Base-by-base conservation (phyloP, 352 stramenopile species). In the Globisporangium rhizosaccharum region DNA sequence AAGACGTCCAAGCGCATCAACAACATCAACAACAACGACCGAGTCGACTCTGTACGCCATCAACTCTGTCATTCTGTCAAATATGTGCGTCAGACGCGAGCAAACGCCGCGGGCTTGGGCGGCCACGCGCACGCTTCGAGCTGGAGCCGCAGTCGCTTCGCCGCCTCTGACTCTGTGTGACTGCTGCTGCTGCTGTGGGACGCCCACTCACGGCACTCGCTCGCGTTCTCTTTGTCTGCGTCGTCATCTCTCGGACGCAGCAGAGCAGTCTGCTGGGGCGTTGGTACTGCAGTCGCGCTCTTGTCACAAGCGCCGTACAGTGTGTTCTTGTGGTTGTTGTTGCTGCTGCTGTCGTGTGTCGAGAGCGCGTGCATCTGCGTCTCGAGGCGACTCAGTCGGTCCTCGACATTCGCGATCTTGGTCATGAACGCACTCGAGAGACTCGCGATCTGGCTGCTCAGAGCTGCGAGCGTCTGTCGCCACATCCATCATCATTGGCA, bases 381-480 rank as follows among this genome's bases (percentile, higher is more conserved):
- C 47, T 83, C 73, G 5, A 83, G 41, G 3, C 59, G 61, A 36
- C 39, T 65, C 28, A 80, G 48, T 3, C 73, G 66, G 6, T 15
- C 63, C 42, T 83, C 73, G 25, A 83, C 69, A 15, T 53, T 65
- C 39, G 66, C 68, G 10, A 82, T 73, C 50, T 76, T 79, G 39
- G 55, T 45, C 57, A 69, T 45, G 7, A 82, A 66, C 44, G 63
- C 59, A 26, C 53, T 59, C 0, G 73, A 74, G n/a, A 82, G 53
- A 7, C 64, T 45, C 23, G 50, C 58, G 41, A 82, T 62, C 52
- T 79, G 71, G 10, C 55, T 59, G 58, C 66, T 74, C 47, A 82
- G 59, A 2, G 64, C 56, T 12, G 37, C 47, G 17, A 68, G 56
- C 20, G 57, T 59, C 61, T 71, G 37, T 36, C 33, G 28, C 2